Base-by-base conservation (phyloP, 75 land plant species). In the Pinus albicaulis region DNA sequence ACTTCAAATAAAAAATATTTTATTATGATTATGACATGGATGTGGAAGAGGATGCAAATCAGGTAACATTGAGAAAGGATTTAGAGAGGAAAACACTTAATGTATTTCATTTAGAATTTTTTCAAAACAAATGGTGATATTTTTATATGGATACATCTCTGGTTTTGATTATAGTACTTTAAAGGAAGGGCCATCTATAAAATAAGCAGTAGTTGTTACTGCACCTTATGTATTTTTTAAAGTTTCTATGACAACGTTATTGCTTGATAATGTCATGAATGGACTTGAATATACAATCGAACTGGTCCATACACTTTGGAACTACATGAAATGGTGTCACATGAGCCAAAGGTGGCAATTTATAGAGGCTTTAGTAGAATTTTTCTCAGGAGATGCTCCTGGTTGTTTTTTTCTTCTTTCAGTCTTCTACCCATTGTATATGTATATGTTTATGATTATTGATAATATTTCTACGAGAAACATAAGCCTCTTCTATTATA, bases 401-500 rank as follows among this genome's bases (percentile, higher is more conserved):
- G 95, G 98, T 34, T 94, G 94, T 93, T 81, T 92, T 76, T 76
- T 96, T 26, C 98, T 98, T 60, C 78, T 96, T 24, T 76, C 92
- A 74, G 93, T 96, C 65, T 96, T 96, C 75, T 92, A 93, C 74
- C 99, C 99, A 60, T 86, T 94, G 22, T 96, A 92, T 74, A 94
- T 90, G 99, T 96, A 82, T 82, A 90, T 96, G 92, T 86, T 96
- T 57, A 85, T 75, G 76, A 89, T 93, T 56, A 80, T 92, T 57
- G 99, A 96, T 74, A 92, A 94, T 83, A 96, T 80, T 96, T 96
- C 71, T 94, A 96, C 79, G 94, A 94, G 76, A 92, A 90, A 78
- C 91, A 96, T 78, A 92, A 89, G 73, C 99, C 99, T 73, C 79
- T 96, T 5, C 80, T 90, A 25, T 66, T 92, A 44, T 77, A 84